Base-by-base conservation (phyloP, 257 asterid species). In the Ilex aquifolium region DNA sequence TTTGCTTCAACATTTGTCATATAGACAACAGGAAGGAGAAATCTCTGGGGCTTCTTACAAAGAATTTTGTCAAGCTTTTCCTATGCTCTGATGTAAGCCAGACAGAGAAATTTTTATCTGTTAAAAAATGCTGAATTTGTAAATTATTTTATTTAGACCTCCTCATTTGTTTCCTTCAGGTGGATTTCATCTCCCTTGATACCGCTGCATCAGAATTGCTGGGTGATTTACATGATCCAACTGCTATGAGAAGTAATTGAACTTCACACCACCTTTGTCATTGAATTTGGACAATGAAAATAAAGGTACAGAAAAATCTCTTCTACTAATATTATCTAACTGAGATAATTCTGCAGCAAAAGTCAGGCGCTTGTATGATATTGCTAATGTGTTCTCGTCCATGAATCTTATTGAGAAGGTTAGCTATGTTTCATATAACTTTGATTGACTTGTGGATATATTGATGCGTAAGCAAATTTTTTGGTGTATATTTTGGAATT, bases 361-460 rank as follows among this genome's bases (percentile, higher is more conserved):
- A 65, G 56, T 74, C 44, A 81, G 95, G 58, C 95, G 91, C 59
- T 68, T 86, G 76, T 83, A 83, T 69, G 95, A 86, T 66, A 79
- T 83, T 69, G 83, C 91, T 14, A 83, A 83, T 74, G 91, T 86
- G 56, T 74, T 86, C 32, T 69, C 80, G 52, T 84, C 95, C 32
- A 72, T 83, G 82, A 76, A 67, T 64, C 88, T 86, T 29, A 72
- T 86, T 68, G 84, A 86, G 71, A 86, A 86, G 95, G 95, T 86
- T 63, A 72, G 16, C 66, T 48, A 13, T 57, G 49, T 30, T 71
- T 17, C 49, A 50, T 3, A 27, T 3, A 27, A 32, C 58, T 52
- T 52, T 57, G 50, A 65, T 10, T 63, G 56, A 21, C n/a, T 36
- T 50, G 61, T 48, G n/a, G n/a, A 60, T 10, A 39, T 7, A 40